These are phyloP conservation scores for Trichosporon inkin DNA, from an alignment of 1,284 basidiomycete species.

Conservation along the genomic window DNA sequence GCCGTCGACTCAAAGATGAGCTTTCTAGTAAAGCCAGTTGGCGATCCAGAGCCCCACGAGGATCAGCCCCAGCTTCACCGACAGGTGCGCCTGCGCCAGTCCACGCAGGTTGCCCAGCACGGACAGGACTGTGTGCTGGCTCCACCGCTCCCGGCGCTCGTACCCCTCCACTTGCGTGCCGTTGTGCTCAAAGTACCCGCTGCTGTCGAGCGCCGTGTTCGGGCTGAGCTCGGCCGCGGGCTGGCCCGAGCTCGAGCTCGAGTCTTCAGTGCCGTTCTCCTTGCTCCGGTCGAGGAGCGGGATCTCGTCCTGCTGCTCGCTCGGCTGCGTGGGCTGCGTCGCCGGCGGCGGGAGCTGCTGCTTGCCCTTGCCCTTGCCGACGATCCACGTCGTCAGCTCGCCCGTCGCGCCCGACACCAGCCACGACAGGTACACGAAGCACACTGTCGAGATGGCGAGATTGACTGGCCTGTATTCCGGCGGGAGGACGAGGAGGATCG, in stretches of 20 bases:
- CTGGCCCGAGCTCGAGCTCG: background rate
- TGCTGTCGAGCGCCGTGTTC: constrained; percentile 3
- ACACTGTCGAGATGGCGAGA: constrained; percentile 65
- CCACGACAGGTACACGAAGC: constrained; percentile 75
- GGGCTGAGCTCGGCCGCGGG: background rate
- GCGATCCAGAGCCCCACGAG: constrained; percentile 46
- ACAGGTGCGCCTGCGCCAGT: constrained; percentile 40
- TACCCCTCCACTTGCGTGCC: constrained; percentile 28
- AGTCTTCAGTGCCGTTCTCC: constrained; percentile 19
- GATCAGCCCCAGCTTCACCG: constrained; percentile 44
- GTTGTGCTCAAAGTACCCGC: constrained; percentile 1
- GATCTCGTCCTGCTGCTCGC: constrained; percentile 45
- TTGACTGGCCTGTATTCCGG: constrained; percentile 72
- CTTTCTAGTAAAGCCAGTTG: constrained; percentile 46
- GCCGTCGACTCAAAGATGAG: no score
- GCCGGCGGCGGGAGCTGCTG: constrained; percentile 29
- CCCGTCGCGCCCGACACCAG: constrained; percentile 70
- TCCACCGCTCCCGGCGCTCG: constrained; percentile 26
- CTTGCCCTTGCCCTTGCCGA: constrained; percentile 50
- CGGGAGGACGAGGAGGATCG: constrained; percentile 72
- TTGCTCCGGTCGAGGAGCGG: constrained; percentile 42
- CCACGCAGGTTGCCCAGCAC: constrained; percentile 29
- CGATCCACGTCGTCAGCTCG: constrained; percentile 67
- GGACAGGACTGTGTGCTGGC: constrained; percentile 32
- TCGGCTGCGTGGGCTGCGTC: constrained; percentile 15